Evolutionary conservation across 306 rosid genomes (phyloP), one percentile per base, ranked within the genome.

Genomic region (Castanea crenata): DNA sequence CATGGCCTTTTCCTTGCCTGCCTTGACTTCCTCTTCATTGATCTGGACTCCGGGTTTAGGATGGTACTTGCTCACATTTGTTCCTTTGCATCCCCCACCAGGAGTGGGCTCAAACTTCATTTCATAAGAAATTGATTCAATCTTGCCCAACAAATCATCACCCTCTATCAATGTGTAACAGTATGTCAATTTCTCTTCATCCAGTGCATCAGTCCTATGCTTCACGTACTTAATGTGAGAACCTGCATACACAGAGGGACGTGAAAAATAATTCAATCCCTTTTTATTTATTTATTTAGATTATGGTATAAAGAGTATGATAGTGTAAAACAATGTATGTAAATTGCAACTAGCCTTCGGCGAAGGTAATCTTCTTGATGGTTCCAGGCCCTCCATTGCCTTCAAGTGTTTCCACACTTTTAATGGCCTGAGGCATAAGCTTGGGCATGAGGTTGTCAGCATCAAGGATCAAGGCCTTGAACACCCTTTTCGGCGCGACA

Each of bases 321-420:
- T 14, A 11, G 34, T 25, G 20, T 25, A 63, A 51, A 67, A 4
- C 62, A 73, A 35, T 7, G 15, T 32, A 23, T 51, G 5, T 16
- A 77, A 77, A 69, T 4, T 63, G 32, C 14, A 65, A 86, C 80
- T 59, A 70, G 79, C 95, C 93, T 82, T 83, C 83, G 3, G 72
- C 85, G 15, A 88, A 73, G 76, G 89, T 86, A 73, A 88, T 79
- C 83, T 90, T 79, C 75, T 88, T 88, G 75, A 92, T 76, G 80
- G 88, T 88, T 84, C 96, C 93, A 0, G 92, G 86, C 12, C 93
- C 92, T 8, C 93, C 97, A 70, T 86, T 69, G 75, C 96, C 96
- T 84, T 88, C 88, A 44, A 89, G 62, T 15, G 88, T 81, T 46
- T 92, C 90, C 71, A 78, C 5, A 4, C 57, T 59, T 74, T 85